Base-by-base conservation (phyloP, 805 yeast genomes). In the Suhomyces sp. region DNA sequence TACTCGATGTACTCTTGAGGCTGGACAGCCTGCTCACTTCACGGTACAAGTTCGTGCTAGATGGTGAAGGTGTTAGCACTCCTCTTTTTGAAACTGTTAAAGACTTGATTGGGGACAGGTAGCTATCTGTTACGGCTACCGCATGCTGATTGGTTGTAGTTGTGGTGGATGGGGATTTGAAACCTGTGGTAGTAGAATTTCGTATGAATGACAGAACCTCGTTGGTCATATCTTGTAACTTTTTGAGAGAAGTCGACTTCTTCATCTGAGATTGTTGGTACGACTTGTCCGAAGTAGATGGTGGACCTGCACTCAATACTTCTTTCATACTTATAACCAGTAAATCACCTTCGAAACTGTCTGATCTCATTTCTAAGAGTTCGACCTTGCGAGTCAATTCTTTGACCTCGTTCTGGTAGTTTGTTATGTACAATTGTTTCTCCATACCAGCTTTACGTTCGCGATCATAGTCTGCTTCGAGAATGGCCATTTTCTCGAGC, bases 381-480 rank as follows among this genome's bases (percentile, higher is more conserved):
- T 39, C 44, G n/a, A 41, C 13, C 16, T 20, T 32, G 8, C 18
- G 15, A 12, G 35, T 38, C 37, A 56, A 38, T 11, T 58, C 63
- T 14, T 38, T 37, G 17, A 60, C 51, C 19, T 51, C 53, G 38
- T 60, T 61, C 29, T 58, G 60, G 42, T 58, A 54, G 46, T 63
- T 63, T 16, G 53, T 46, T 8, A 62, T 49, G 32, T 48, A 47
- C 20, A 63, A 41, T 17, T 50, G 53, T 18, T 51, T 49, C 41
- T 60, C 63, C 9, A 51, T 40, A 25, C 47, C 50, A 5, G 31
- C 29, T 22, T 46, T 47, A 18, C 50, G 47, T 30, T 60, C 64
- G 6, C 60, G 28, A 15, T 61, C 60, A 31, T 60, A 46, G 31
- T 70, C 76, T 39, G 61, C 63, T 36, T 70, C 74, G n/a, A 65